Conservation (phyloP, 148 eudicot species). For the Rhododendron ferrugineum region DNA sequence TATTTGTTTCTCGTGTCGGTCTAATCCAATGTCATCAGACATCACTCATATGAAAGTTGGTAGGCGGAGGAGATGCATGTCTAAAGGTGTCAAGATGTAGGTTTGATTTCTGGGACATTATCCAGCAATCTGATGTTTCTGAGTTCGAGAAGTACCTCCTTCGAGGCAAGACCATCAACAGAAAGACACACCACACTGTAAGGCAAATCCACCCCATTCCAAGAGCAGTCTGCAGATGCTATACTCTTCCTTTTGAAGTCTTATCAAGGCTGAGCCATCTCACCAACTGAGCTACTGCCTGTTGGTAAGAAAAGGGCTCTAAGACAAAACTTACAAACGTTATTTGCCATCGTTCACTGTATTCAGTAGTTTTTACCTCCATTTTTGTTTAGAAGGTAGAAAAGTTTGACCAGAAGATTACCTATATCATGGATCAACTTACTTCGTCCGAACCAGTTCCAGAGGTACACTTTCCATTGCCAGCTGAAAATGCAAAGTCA, state of each 20-base stretch:
- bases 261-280: background rate
- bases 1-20: background rate
- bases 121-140: background rate
- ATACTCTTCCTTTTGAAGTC: background rate
- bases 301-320: background rate
- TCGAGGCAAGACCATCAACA: background rate
- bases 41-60: background rate
- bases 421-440: slow-evolving; percentile 13
- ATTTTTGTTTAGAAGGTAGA: background rate
- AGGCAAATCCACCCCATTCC: background rate
- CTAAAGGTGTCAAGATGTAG: background rate
- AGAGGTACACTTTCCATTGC: slow-evolving; percentile 67
- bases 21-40: background rate
- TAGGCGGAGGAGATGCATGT: background rate
- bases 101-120: background rate
- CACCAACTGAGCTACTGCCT: background rate
- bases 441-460: slow-evolving; percentile 53
- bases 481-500: slow-evolving; percentile 28
- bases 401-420: slow-evolving; percentile 4
- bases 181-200: background rate
- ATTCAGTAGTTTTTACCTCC: background rate
- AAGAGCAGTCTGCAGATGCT: background rate
- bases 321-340: background rate
- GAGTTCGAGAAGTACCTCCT: background rate
- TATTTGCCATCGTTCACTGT: background rate